These are phyloP conservation scores for Lentinula edodes DNA, from an alignment of 768 basidiomycete genomes.

Conservation along the genomic window DNA sequence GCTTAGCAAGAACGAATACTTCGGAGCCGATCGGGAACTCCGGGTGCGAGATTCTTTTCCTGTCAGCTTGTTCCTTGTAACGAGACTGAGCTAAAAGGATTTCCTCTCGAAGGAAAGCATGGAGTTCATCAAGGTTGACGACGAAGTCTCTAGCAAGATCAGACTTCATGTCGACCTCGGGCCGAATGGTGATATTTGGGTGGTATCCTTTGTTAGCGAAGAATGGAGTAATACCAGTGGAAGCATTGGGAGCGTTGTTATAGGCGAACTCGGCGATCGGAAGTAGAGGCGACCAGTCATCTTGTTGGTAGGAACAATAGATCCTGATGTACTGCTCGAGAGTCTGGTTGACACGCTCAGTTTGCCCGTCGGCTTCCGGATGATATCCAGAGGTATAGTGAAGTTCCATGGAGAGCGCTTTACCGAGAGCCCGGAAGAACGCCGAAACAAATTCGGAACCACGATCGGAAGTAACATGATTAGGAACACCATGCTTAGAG, in stretches of 20 bases:
- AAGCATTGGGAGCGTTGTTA: constrained; percentile 19
- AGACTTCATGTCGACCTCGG: constrained; percentile 11
- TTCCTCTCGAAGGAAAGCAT: constrained; percentile 11
- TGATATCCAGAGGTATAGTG: constrained; percentile 16
- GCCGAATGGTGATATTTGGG: constrained; percentile 14
- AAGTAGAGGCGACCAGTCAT: constrained; percentile 19
- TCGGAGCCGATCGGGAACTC: no score
- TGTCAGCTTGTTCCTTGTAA: no score
- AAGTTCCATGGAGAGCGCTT: constrained; percentile 10
- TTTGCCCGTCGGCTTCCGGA: constrained; percentile 18
- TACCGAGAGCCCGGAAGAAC: constrained; percentile 11
- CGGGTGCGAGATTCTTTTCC: no score
- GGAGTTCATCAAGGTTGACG: constrained; percentile 14
- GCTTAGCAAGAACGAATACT: no score
- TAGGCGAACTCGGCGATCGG: constrained; percentile 22
- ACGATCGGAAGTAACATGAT: constrained; percentile 12
- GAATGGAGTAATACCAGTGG: constrained; percentile 22
- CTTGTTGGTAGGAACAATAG: constrained; percentile 18
- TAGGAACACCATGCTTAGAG: constrained; percentile 16
- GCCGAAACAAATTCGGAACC: constrained; percentile 16
- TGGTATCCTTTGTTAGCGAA: constrained; percentile 23
- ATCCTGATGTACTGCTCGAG: constrained; percentile 18
- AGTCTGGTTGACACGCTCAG: constrained; percentile 17
- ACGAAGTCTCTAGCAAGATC: constrained; percentile 11
- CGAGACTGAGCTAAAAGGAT: constrained; percentile 12